These are phyloP conservation scores for Batkoa obscura DNA, from an alignment of 371 early-diverging fungal species.

Conservation along the genomic window DNA sequence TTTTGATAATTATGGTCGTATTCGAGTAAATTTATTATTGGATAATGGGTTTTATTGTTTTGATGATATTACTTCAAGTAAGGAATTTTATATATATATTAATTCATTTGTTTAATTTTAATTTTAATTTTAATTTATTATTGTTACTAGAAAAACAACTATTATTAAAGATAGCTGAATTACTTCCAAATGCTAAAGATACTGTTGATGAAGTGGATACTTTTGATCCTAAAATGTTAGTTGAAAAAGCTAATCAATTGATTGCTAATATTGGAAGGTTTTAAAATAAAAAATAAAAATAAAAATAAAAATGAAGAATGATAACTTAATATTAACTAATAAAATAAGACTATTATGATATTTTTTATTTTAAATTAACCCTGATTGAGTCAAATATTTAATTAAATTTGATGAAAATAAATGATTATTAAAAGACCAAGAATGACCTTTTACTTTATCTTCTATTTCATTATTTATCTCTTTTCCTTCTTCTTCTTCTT, in stretches of 20 bases:
- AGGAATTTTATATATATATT: background rate
- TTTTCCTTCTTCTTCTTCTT: background rate
- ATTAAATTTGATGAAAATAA: background rate
- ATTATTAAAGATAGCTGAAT: background rate
- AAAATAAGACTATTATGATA: too few species aligned
- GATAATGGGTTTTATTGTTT: conserved; percentile 1
- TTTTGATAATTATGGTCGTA: background rate
- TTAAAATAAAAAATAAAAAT: too few species aligned
- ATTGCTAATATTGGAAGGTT: too few species aligned
- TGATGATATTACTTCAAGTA: conserved; percentile 2
- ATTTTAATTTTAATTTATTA: too few species aligned
- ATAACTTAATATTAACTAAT: too few species aligned
- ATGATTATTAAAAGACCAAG: background rate
- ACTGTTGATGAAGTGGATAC: background rate
- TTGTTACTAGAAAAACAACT: background rate
- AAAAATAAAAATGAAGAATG: too few species aligned
- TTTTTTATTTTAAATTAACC: too few species aligned
- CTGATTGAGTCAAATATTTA: background rate
- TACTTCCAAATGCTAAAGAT: conserved; percentile 1
- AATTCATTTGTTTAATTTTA: too few species aligned
- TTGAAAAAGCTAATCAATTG: background rate
- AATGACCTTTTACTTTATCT: background rate
- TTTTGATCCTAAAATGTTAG: background rate
- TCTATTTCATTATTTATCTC: background rate
- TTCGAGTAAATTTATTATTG: conserved; percentile 1